Evolutionary conservation across 2,329 filamentous ascomycete species (phyloP), one percentile per base, ranked within the genome.

Genomic region (Phialophora verrucosa): DNA sequence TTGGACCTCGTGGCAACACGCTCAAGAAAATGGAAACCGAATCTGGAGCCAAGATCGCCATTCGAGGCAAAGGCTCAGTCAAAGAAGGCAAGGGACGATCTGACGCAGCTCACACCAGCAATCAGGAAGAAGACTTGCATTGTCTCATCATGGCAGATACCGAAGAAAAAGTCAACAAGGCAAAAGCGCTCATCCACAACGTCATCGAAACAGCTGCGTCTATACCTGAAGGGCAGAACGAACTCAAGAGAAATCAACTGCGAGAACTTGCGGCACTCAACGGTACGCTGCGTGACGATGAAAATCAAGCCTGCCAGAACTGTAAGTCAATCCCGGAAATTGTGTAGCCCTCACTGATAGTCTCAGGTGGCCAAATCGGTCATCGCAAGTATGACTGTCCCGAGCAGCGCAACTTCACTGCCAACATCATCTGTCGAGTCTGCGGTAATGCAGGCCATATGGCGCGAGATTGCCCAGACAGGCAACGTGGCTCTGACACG

Each of bases 131-230:
- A 83, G 95, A 99, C 79, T 86, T 99, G 65, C 95, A 99, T 82
- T 99, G 95, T 81, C 84, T 99, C 78, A 98, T 99, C 83, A 99
- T 99, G 95, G 95, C 95, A 76, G 95, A 99, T 77, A 98, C 94
- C 44, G 96, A 99, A 83, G 95, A 99, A 70, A 99, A 99, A 83
- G 93, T 99, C 78, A 96, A 96, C 84, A 99, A 98, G 82, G 95
- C 95, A 72, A 99, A 98, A 85, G 93, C 96, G 81, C 82, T 98
- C 69, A 97, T 99, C 70, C 94, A 99, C 81, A 97, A 98, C 73
- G 91, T 99, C 76, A 98, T 99, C 77, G 95, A 99, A 81, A 99
- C 95, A 67, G 95, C 95, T 79, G 95, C 95, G 44, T 99, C 95
- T 4, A 99, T 98, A 72, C 95, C 95, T 20, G 95, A 99, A 83